Conservation (phyloP, 2,329 filamentous ascomycete genomes). For the Pseudophaeomoniella oleicola region DNA sequence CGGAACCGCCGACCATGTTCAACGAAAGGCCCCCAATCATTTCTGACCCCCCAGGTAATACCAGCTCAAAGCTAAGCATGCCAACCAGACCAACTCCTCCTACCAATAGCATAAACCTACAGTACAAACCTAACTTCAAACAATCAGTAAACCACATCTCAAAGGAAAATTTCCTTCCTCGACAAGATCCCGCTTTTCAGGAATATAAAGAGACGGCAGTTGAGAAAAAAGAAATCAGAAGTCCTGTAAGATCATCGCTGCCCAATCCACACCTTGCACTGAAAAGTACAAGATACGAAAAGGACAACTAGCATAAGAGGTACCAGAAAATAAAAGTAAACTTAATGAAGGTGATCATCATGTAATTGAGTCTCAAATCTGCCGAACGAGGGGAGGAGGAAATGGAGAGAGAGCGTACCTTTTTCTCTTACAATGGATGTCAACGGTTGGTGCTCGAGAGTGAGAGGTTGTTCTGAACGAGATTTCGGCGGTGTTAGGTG, state of each 20-base stretch:
- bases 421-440: neutral
- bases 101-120: too few species aligned
- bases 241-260: slow-evolving; percentile 71
- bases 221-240: too few species aligned
- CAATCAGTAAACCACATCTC: too few species aligned
- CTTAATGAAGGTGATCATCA: slow-evolving; percentile 56
- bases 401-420: slow-evolving; percentile 7
- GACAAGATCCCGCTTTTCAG: too few species aligned
- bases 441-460: neutral
- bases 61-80: too few species aligned
- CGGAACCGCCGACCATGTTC: too few species aligned
- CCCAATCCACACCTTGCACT: neutral
- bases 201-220: too few species aligned
- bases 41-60: too few species aligned
- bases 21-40: too few species aligned
- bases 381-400: neutral
- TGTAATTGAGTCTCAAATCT: slow-evolving; percentile 14
- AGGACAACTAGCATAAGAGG: slow-evolving; percentile 78
- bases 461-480: slow-evolving; percentile 2
- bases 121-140: too few species aligned
- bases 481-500: neutral
- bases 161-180: too few species aligned
- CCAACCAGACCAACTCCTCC: too few species aligned
- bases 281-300: slow-evolving; percentile 20
- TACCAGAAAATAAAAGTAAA: slow-evolving; percentile 67